A percentile compares a stretch with the other conserved stretches of the same genome.
Conservation (phyloP, 139 green algal species). For the Tetradesmus lagerheimii region DNA sequence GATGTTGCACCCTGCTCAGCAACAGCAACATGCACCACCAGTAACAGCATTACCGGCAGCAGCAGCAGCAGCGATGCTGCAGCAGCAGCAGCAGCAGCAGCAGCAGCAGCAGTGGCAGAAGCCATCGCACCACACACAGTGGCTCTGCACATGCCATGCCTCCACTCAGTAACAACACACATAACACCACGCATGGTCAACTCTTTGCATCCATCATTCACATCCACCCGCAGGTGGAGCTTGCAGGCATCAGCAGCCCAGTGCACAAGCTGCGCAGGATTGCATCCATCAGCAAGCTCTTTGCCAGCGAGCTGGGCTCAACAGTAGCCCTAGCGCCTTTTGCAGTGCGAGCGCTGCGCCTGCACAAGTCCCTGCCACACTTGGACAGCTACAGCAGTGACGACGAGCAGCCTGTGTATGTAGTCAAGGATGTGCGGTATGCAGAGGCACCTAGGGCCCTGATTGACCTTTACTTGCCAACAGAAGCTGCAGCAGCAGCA, state of each 20-base stretch:
- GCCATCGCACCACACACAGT: neutral
- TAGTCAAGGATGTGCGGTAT: conserved; percentile 64
- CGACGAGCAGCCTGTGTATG: conserved; percentile 11
- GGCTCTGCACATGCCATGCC: neutral
- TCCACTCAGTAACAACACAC: neutral
- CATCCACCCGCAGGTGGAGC: conserved; percentile 26
- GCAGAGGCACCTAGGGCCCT: conserved; percentile 54
- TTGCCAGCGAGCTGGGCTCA: conserved; percentile 57
- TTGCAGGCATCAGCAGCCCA: neutral
- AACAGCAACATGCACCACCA: neutral
- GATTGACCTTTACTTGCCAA: conserved; percentile 81
- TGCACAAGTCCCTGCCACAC: neutral
- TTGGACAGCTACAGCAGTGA: neutral
- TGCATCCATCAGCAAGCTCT: conserved; percentile 36
- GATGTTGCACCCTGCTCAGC: neutral
- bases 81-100: neutral
- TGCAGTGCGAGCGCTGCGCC: neutral
- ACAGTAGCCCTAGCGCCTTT: conserved; percentile 60
- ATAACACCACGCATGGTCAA: neutral
- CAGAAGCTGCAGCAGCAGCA: conserved; percentile 32
- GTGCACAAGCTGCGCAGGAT: conserved; percentile 19
- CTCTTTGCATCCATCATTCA: neutral
- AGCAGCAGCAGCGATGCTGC: neutral
- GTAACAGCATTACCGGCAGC: neutral
- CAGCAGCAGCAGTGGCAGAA: neutral